These are phyloP conservation scores for Cetradonia linearis DNA, from an alignment of 495 filamentous ascomycete species.

Conservation along the genomic window DNA sequence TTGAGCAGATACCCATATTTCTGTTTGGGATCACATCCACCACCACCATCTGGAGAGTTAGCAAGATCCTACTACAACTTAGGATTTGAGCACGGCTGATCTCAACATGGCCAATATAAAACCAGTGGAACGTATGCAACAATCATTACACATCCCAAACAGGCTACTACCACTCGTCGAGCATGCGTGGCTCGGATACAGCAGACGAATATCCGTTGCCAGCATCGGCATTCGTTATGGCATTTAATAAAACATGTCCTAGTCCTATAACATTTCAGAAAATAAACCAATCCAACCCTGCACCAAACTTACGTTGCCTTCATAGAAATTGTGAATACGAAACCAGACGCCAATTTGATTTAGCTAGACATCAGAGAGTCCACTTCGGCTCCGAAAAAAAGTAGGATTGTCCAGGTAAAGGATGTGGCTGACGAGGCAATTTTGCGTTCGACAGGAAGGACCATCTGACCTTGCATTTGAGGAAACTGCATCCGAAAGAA, in stretches of 20 bases:
- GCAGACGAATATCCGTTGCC: neutral
- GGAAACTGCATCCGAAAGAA: constrained; percentile 57
- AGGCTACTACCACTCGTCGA: neutral
- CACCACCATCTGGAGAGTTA: no score
- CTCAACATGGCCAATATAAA: neutral
- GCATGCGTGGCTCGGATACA: neutral
- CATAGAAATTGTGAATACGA: neutral
- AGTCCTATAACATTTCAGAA: neutral
- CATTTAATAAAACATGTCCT: neutral
- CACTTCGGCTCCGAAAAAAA: constrained; percentile 43
- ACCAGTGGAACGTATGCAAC: neutral
- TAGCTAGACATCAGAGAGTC: constrained; percentile 43
- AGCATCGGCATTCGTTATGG: neutral
- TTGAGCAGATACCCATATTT: no score
- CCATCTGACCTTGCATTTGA: constrained; percentile 78
- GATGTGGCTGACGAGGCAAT: constrained; percentile 67
- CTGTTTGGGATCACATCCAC: no score
- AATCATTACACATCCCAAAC: neutral
- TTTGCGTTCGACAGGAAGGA: constrained; percentile 77
- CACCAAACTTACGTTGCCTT: neutral
- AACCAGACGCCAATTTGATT: constrained; percentile 34
- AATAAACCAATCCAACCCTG: no score
- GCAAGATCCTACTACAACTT: neutral
- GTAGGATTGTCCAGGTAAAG: constrained; percentile 62
- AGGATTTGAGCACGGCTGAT: neutral